Percentiles rank a stretch among this genome's conserved stretches.
These are phyloP conservation scores for Aristolochia californica DNA, from an alignment of 164 flowering plant genomes.

Conservation along the genomic window DNA sequence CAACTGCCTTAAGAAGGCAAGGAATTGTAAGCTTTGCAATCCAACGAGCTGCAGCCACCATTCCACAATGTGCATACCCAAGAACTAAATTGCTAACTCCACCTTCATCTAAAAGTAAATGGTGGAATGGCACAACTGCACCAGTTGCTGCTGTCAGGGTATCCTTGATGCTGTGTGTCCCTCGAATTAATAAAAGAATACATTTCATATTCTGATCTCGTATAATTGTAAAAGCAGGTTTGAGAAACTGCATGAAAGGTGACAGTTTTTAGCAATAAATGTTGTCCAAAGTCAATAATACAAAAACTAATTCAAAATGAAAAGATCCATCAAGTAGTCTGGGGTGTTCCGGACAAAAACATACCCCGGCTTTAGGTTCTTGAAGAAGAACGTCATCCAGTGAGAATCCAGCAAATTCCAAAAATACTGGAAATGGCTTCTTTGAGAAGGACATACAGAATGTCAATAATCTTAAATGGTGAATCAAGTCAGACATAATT, in stretches of 20 bases:
- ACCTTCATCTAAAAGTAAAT: conserved; percentile 88
- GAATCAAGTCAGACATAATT: conserved; percentile 44
- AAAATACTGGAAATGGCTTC: conserved; percentile 87
- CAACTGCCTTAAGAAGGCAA: conserved; percentile 60
- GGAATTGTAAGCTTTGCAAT: conserved; percentile 79
- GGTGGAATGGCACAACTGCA: conserved; percentile 96
- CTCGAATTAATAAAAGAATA: conserved; percentile 82
- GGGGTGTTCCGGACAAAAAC: conserved; percentile 6
- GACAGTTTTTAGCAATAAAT: too few species aligned
- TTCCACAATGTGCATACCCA: conserved; percentile 97
- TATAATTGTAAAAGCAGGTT: conserved; percentile 89
- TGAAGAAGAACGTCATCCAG: conserved; percentile 78
- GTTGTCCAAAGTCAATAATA: too few species aligned
- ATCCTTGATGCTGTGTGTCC: conserved; percentile 96
- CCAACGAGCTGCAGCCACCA: conserved; percentile 99
- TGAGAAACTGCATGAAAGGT: conserved; percentile 62
- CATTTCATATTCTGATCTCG: conserved; percentile 57
- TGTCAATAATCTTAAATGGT: conserved; percentile 54
- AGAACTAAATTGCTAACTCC: conserved; percentile 80
- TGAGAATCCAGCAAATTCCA: conserved; percentile 68
- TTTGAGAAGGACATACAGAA: conserved; percentile 84
- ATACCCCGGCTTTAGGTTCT: conserved; percentile 94
- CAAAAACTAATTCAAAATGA: too few species aligned
- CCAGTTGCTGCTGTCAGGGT: conserved; percentile 94
- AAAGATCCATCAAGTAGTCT: too few species aligned